These are phyloP conservation scores for Schwanniomyces yamadae DNA, from an alignment of 805 yeast genomes.

Conservation along the genomic window DNA sequence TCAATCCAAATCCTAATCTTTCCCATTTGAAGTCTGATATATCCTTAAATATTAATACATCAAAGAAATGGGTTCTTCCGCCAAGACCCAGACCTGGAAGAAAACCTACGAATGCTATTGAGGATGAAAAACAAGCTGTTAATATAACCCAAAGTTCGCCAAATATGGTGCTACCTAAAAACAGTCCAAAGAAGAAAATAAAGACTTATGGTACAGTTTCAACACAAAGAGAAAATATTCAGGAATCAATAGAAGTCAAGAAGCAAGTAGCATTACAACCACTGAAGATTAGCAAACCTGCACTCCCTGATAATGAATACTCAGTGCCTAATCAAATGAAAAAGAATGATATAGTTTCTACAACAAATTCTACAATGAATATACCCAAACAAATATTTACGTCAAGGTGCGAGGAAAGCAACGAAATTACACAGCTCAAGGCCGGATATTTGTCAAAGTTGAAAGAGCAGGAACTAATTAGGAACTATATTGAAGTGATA, in stretches of 20 bases:
- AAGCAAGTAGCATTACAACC: constrained; percentile 7
- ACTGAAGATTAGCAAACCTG: not conserved
- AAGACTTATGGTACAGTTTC: not conserved
- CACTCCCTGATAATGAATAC: not conserved
- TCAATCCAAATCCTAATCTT: constrained; percentile 20
- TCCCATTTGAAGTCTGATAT: constrained; percentile 14
- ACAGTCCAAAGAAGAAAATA: constrained; percentile 3
- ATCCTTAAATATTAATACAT: constrained; percentile 34
- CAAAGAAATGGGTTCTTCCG: constrained; percentile 40
- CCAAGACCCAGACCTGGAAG: constrained; percentile 44
- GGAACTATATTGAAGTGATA: constrained; percentile 42
- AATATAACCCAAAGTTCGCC: not conserved
- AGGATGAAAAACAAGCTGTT: constrained; percentile 2
- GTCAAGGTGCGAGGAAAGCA: constrained; percentile 1
- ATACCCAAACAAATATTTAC: not conserved
- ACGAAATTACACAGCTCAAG: constrained; percentile 26
- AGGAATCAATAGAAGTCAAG: constrained; percentile 1
- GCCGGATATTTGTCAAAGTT: constrained; percentile 33
- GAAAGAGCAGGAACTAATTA: constrained; percentile 43
- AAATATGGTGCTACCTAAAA: not conserved
- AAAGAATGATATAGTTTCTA: not conserved
- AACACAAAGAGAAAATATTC: not conserved
- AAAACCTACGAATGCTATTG: constrained; percentile 24
- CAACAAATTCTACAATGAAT: not conserved
- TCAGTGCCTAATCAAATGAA: not conserved